Conservation (phyloP, 2,329 filamentous ascomycete species). For the Clarireedia sp. region DNA sequence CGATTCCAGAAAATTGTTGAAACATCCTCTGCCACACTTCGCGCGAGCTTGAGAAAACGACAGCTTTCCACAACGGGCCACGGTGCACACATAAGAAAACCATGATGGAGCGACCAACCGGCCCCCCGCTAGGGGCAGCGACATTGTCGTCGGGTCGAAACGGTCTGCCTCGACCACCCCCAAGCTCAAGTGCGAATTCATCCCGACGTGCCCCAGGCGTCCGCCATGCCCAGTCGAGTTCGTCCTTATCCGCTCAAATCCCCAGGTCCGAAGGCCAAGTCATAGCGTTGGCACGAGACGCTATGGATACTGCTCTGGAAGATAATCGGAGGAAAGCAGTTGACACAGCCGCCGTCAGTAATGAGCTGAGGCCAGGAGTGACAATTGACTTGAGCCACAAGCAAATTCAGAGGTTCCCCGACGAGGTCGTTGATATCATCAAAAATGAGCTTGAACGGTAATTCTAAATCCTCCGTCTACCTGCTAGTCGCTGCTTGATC, state of each 20-base stretch:
- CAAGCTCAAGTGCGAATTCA: slow-evolving; percentile 38
- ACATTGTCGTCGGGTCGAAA: slow-evolving; percentile 32
- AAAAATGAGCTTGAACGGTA: slow-evolving; percentile 31
- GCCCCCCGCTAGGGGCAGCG: slow-evolving; percentile 28
- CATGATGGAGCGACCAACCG: slow-evolving; percentile 28
- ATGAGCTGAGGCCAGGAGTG: slow-evolving; percentile 55
- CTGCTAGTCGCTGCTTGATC: neutral
- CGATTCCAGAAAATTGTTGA: slow-evolving; percentile 6
- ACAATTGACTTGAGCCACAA: slow-evolving; percentile 73
- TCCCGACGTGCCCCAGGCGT: slow-evolving; percentile 24
- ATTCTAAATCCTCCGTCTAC: slow-evolving; percentile 8
- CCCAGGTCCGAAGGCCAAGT: slow-evolving; percentile 56
- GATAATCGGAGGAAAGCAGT: slow-evolving; percentile 57
- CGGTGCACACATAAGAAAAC: slow-evolving; percentile 7
- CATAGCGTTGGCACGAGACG: slow-evolving; percentile 55
- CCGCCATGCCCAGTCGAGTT: slow-evolving; percentile 38
- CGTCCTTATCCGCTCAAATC: slow-evolving; percentile 39
- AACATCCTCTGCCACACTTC: slow-evolving; percentile 6
- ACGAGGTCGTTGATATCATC: slow-evolving; percentile 32
- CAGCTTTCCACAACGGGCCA: neutral
- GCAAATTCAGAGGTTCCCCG: slow-evolving; percentile 48
- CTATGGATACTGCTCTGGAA: slow-evolving; percentile 58
- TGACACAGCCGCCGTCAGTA: slow-evolving; percentile 51
- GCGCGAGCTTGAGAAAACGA: neutral
- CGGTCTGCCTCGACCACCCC: slow-evolving; percentile 30